Base-by-base conservation (phyloP, 345 rosid species). In the Corchorus capsularis region DNA sequence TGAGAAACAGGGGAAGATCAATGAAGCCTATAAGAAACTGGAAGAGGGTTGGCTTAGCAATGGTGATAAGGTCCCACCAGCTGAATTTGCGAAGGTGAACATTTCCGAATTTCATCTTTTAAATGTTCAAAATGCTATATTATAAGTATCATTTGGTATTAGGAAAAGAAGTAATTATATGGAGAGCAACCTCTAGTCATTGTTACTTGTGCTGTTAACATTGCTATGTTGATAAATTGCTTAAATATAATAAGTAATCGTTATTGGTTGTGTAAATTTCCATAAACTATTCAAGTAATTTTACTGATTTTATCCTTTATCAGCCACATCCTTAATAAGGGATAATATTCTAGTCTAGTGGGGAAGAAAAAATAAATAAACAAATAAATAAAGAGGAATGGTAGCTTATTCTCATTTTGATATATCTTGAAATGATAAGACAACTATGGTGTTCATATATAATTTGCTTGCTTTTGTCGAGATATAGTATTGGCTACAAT, bases 21-120 rank as follows among this genome's bases (percentile, higher is more conserved):
- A 92, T 79, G 98, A 92, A 71, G 99, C 99, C 15, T 95, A 93
- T 89, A 92, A 95, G 86, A 93, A 95, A 77, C 78, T 95, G 82
- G 84, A 95, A 80, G 98, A 95, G 83, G 99, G 97, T 71, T 95
- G 97, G 99, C 86, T 92, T 71, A 79, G 86, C 87, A 92, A 88
- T 49, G 98, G 97, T 50, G 99, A 95, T 79, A 95, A 93, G 82
- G 99, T 95, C 70, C 98, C 99, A 19, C 94, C 97, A 75, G 98
- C 99, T 79, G 99, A 95, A 83, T 95, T 92, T 83, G 97, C 98
- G 2, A 95, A 93, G 94, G 99, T 93, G 61, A 87, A 56, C 32
- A 2, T 61, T 8, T 43, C 39, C 0, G 47, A 27, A 61, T 61
- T 43, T 70, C 49, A 19, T 69, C 22, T 27, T 69, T 68, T 69